phyloP scores from a whole-genome alignment of 345 rosid species.

The Corchorus capsularis region DNA sequence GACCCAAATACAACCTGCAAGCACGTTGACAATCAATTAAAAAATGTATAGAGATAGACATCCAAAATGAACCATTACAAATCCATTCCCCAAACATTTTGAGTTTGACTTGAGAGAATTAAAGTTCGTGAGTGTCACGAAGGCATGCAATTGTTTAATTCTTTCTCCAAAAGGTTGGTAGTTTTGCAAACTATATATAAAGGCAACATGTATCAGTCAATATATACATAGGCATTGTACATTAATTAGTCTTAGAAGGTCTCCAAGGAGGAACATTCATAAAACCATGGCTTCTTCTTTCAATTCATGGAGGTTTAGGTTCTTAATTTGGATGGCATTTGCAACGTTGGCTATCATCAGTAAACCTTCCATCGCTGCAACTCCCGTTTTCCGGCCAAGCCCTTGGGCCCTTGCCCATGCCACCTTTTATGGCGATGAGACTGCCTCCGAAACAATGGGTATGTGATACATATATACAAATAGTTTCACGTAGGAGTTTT shows the following conservation, averaged over 20 bases:
- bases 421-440: slow-evolving; percentile 72
- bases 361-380: slow-evolving; percentile 5
- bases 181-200: slow-evolving; percentile 10
- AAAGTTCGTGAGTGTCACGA: slow-evolving; percentile 46
- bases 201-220: not conserved
- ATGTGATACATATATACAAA: slow-evolving; percentile 4
- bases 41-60: not conserved
- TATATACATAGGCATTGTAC: not conserved
- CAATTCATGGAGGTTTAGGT: slow-evolving; percentile 43
- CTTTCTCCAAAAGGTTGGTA: not conserved
- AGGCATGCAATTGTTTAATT: slow-evolving; percentile 16
- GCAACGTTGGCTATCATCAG: slow-evolving; percentile 24
- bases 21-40: slow-evolving; percentile 11
- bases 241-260: not conserved
- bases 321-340: slow-evolving; percentile 27
- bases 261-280: not conserved
- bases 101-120: slow-evolving; percentile 14
- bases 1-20: not conserved
- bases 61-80: not conserved
- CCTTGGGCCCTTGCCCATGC: slow-evolving; percentile 65
- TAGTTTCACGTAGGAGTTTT: no score
- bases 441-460: slow-evolving; percentile 69
- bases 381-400: slow-evolving; percentile 42
- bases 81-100: not conserved
- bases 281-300: slow-evolving; percentile 30